Evolutionary conservation across 2,329 filamentous ascomycete species (phyloP), one percentile per base, ranked within the genome.

Genomic region (Sporothrix euskadiensis): DNA sequence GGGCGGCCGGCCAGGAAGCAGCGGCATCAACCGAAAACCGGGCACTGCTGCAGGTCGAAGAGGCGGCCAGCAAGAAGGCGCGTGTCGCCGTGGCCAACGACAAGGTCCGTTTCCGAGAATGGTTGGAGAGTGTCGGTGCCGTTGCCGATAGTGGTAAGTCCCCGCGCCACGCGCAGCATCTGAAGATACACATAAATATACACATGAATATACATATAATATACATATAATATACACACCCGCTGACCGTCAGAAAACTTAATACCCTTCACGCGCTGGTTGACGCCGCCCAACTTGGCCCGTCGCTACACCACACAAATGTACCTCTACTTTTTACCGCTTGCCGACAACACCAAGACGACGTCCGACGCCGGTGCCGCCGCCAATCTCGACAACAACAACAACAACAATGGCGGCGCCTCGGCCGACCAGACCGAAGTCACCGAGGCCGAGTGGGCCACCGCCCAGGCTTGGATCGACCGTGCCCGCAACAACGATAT

Each of bases 261-360:
- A 3, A 84, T 93, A 8, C 94, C 94, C 0, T 98, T 97, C 79
- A 97, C 94, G 0, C 89, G 93, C 71, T 98, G 96, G 96, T 87
- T 98, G 73, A 98, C 96, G 2, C 95, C 95, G 0, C 82, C 85
- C 0, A 89, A 88, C 75, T 84, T 91, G 1, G 88, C 90, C 0
- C 93, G 91, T 78, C 88, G 96, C 63, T 99, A 97, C 83, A 93
- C 92, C 0, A 98, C 95, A 0, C 94, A 98, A 80, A 98, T 98
- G 95, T 99, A 98, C 82, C 81, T 98, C 12, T 97, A 97, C 82
- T 91, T 97, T 81, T 86, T 98, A 2, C 94, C 94, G 0, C 82
- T 90, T 12, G 81, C 82, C n/a, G 75, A 75, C 7, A 66, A 76
- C 6, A 79, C 77, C 44, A 78, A 75, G 77, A 57, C 56, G 81